Evolutionary conservation across 371 early-diverging fungal genomes (phyloP).

Genomic region (Mortierella sp.): DNA sequence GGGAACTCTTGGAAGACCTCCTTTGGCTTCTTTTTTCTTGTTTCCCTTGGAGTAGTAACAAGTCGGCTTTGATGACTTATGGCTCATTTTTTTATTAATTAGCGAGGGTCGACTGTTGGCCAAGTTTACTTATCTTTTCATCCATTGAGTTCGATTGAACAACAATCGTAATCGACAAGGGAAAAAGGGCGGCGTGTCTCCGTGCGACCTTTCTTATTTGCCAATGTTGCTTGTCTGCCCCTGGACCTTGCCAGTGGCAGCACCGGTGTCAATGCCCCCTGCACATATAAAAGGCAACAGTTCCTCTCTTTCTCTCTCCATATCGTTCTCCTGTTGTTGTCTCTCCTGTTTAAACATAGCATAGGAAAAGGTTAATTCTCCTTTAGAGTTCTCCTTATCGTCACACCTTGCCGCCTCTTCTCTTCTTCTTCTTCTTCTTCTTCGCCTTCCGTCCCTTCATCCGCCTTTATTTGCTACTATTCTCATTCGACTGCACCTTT

Average conservation of each 20-base stretch:
- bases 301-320: background rate
- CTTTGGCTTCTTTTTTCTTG: background rate
- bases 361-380: background rate
- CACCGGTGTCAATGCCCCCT: too few relatives aligned
- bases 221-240: background rate
- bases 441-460: background rate
- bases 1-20: too few relatives aligned
- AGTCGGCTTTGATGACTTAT: background rate
- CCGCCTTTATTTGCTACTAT: background rate
- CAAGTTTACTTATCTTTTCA: background rate
- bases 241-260: background rate
- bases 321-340: background rate
- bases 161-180: too few relatives aligned
- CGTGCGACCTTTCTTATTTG: background rate
- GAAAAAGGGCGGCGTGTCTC: background rate
- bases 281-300: background rate
- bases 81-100: too few relatives aligned
- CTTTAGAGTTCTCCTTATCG: background rate
- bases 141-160: background rate
- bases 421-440: background rate
- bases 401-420: background rate
- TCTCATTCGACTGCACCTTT: background rate
- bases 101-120: background rate
- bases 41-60: too few relatives aligned
- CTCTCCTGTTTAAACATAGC: background rate